Evolutionary conservation across 805 yeast genomes (phyloP), one percentile per base, ranked within the genome.

Genomic region (Metschnikowia bowlesiae): DNA sequence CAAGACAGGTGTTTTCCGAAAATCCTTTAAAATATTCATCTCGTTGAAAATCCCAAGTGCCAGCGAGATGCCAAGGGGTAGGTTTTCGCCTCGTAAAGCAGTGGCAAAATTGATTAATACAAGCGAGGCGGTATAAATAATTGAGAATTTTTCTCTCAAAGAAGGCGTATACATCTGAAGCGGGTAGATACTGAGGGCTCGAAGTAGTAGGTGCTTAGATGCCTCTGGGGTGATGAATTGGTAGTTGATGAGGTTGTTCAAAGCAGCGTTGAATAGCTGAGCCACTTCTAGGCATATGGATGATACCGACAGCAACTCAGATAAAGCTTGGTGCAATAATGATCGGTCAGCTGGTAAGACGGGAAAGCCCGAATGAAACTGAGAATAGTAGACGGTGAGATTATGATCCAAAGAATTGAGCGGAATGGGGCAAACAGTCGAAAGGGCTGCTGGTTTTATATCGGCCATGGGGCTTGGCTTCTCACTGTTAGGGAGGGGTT

Each of bases 21-120:
- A 16, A 34, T 39, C 14, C 30, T 47, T 74, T 55, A 73, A 71
- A 8, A 84, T 64, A 53, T 76, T 76, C 63, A 81, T 77, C 57
- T 83, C 89, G 61, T 80, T 48, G 47, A 45, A 53, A 38, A 35
- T 53, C 35, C 47, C 56, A 57, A 35, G 74, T 69, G 55, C 72
- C 65, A 8, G 66, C 3, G 82, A 74, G 30, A 85, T 69, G 1
- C 84, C 83, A 37, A 82, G 66, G 6, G 87, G 79, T 58, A 79
- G 82, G 34, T 76, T 73, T 47, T 79, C 80, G 0, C 91, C 90
- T 26, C 82, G 77, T 38, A 83, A 67, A 2, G 83, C 66, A 8
- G 83, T 73, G 8, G 81, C 67, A 58, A 82, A 85, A 59, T 84
- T 84, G 31, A 82, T 60, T 8, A 70, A 36, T 10, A 70, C 53